Percentiles rank a stretch among this genome's conserved stretches.
Conservation (phyloP, 179 eudicot species). For the Carnegiea gigantea region DNA sequence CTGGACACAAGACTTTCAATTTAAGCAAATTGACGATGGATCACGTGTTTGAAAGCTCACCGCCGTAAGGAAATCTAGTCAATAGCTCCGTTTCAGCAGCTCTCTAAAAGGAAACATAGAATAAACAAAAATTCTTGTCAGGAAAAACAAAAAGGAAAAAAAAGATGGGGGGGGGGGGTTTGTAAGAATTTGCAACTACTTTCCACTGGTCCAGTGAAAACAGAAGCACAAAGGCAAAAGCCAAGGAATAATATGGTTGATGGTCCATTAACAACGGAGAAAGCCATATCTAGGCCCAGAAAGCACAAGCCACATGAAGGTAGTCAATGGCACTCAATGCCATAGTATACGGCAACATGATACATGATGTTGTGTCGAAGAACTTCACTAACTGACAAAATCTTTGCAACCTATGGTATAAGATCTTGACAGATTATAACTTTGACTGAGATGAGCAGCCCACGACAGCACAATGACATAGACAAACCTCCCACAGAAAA, state of each 20-base stretch:
- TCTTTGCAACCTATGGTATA: no score
- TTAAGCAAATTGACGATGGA: background rate
- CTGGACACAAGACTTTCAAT: background rate
- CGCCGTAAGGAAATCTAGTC: conserved; percentile 79
- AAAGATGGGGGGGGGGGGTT: background rate
- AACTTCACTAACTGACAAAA: background rate
- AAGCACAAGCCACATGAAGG: background rate
- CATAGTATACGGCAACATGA: background rate
- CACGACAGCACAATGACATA: no score
- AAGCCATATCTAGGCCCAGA: background rate
- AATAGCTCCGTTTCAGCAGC: conserved; percentile 86
- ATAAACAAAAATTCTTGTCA: conserved; percentile 11
- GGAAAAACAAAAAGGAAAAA: background rate
- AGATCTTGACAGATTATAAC: no score
- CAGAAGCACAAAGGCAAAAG: background rate
- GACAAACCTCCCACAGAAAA: background rate
- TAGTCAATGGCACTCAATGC: background rate
- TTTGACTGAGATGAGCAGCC: no score
- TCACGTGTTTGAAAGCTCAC: conserved; percentile 30
- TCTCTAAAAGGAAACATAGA: conserved; percentile 40
- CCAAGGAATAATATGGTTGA: background rate
- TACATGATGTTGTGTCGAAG: background rate
- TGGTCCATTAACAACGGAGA: background rate
- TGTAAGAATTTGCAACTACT: background rate
- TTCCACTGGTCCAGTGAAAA: background rate